Evolutionary conservation across 805 yeast genomes (phyloP).

Genomic region (Candida awuae): DNA sequence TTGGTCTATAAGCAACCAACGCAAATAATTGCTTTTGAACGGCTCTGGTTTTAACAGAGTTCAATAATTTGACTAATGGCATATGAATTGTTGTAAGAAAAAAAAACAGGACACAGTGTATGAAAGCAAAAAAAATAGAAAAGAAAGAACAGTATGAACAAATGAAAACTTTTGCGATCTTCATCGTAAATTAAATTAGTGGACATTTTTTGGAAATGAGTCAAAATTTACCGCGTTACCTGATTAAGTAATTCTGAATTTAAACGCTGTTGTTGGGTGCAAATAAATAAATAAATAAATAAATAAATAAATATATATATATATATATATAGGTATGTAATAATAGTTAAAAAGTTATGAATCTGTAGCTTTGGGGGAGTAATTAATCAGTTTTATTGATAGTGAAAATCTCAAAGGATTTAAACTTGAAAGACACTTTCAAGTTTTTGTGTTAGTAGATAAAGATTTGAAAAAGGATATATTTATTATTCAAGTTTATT

Average conservation of each 20-base stretch:
- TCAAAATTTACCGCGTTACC: slow-evolving; percentile 14
- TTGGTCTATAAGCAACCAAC: slow-evolving; percentile 7
- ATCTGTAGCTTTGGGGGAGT: too few species aligned
- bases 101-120: background rate
- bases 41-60: slow-evolving; percentile 1
- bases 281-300: too few species aligned
- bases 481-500: too few species aligned
- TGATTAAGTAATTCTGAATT: slow-evolving; percentile 7
- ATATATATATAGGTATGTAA: too few species aligned
- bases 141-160: background rate
- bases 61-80: slow-evolving; percentile 9
- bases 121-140: background rate
- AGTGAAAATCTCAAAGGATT: too few species aligned
- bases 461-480: too few species aligned
- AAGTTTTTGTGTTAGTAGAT: too few species aligned
- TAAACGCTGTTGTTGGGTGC: background rate
- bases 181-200: background rate
- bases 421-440: too few species aligned
- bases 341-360: too few species aligned
- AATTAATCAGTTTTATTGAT: too few species aligned
- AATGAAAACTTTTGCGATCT: background rate
- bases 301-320: too few species aligned
- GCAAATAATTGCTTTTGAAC: slow-evolving; percentile 5
- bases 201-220: slow-evolving; percentile 3
- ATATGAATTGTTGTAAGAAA: background rate